These are phyloP conservation scores for Hippophae rhamnoides DNA, from an alignment of 306 rosid genomes.

Conservation along the genomic window DNA sequence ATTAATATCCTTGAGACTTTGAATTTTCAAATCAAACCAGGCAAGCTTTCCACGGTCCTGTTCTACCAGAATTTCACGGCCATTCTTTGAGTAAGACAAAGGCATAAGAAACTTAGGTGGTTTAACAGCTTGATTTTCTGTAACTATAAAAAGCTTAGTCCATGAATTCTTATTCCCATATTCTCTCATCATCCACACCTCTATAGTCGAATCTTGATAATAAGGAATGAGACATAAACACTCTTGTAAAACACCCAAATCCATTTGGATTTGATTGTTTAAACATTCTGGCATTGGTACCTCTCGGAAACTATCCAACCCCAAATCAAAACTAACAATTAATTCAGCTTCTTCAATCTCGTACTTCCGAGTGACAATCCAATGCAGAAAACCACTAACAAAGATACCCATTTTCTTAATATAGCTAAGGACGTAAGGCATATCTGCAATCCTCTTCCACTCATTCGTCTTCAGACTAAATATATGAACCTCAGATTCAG, in stretches of 20 bases:
- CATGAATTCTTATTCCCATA: constrained; percentile 47
- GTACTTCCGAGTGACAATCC: constrained; percentile 46
- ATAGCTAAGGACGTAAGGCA: constrained; percentile 46
- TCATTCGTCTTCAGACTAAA: constrained; percentile 33
- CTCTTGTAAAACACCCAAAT: constrained; percentile 34
- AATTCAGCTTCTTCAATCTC: constrained; percentile 26
- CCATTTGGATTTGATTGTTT: constrained; percentile 25
- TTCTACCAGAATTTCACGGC: constrained; percentile 35
- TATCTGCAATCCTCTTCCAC: constrained; percentile 39
- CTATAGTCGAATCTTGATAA: constrained; percentile 19
- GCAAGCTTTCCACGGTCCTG: constrained; percentile 28
- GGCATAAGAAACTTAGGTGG: constrained; percentile 39
- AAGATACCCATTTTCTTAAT: constrained; percentile 46
- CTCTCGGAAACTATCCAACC: constrained; percentile 25
- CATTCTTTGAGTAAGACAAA: constrained; percentile 34
- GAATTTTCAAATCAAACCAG: constrained; percentile 40
- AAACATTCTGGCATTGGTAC: constrained; percentile 49
- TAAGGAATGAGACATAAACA: constrained; percentile 38
- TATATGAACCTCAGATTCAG: constrained; percentile 37
- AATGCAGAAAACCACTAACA: constrained; percentile 36
- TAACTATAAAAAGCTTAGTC: constrained; percentile 35
- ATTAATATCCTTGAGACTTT: constrained; percentile 8
- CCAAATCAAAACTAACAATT: constrained; percentile 40
- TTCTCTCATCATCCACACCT: constrained; percentile 56
- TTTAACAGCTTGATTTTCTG: constrained; percentile 5